phyloP scores from a whole-genome alignment of 2,329 filamentous ascomycete species.

The Xylaria hypoxylon region DNA sequence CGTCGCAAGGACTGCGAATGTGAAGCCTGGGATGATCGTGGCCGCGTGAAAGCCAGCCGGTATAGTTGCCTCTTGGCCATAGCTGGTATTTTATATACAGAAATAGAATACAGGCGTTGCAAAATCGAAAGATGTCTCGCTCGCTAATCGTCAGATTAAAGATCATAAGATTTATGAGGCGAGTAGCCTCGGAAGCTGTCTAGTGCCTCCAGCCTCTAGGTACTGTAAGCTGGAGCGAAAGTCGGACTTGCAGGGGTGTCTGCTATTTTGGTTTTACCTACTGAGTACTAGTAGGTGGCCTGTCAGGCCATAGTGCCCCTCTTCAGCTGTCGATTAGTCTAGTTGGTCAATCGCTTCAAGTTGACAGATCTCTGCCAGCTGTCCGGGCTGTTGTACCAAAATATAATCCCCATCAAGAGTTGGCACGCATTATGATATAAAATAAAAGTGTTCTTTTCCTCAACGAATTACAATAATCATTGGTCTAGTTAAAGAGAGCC shows the following conservation, averaged over 20 bases:
- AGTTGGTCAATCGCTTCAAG: too few relatives aligned
- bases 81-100: constrained; percentile 7
- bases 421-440: too few relatives aligned
- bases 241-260: constrained; percentile 9
- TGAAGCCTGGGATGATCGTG: constrained; percentile 37
- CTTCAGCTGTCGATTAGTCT: constrained; percentile 15
- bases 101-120: background rate
- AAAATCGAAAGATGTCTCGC: constrained; percentile 29
- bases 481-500: too few relatives aligned
- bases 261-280: background rate
- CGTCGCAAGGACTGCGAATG: constrained; percentile 39
- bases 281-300: too few relatives aligned
- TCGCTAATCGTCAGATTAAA: constrained; percentile 32
- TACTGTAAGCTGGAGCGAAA: constrained; percentile 18
- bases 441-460: too few relatives aligned
- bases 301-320: constrained; percentile 24
- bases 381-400: too few relatives aligned
- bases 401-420: too few relatives aligned
- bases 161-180: constrained; percentile 38
- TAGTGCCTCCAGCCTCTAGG: background rate
- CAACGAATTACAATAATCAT: too few relatives aligned
- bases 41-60: constrained; percentile 42
- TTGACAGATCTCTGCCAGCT: too few relatives aligned
- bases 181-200: constrained; percentile 17
- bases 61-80: constrained; percentile 47